These are phyloP conservation scores for Apiospora koreana DNA, from an alignment of 2,329 filamentous ascomycete species.

Conservation along the genomic window DNA sequence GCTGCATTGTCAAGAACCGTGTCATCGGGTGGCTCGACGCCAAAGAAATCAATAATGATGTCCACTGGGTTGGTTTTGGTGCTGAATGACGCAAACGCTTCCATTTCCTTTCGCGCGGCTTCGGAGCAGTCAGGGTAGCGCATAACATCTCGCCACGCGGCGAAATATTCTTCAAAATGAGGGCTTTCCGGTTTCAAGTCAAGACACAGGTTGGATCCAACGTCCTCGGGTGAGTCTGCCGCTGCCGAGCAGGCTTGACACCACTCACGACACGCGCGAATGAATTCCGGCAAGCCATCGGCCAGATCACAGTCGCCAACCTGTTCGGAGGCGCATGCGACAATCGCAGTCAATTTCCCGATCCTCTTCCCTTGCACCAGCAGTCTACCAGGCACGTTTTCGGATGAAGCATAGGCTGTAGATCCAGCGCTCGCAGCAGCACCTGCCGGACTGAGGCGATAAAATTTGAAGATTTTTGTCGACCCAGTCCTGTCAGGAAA, in stretches of 20 bases:
- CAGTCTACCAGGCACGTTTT: background rate
- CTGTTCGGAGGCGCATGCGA: background rate
- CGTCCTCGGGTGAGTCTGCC: background rate
- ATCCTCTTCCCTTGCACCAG: background rate
- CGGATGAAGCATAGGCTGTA: background rate
- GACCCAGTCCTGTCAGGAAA: background rate
- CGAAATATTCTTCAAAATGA: background rate
- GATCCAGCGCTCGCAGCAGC: background rate
- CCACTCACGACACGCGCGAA: background rate
- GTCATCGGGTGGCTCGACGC: accelerated
- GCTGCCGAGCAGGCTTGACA: background rate
- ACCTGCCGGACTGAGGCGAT: too few relatives aligned
- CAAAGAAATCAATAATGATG: background rate
- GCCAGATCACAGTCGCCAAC: background rate
- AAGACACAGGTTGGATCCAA: background rate
- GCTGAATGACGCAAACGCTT: background rate
- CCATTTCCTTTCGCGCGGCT: background rate
- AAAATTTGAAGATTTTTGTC: background rate
- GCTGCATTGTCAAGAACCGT: background rate
- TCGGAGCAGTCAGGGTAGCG: background rate
- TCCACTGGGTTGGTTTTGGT: background rate
- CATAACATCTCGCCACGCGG: background rate
- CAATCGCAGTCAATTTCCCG: background rate
- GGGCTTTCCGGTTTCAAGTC: background rate
- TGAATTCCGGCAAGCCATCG: background rate